These are phyloP conservation scores for Begonia peltatifolia DNA, from an alignment of 306 rosid genomes.

Conservation along the genomic window DNA sequence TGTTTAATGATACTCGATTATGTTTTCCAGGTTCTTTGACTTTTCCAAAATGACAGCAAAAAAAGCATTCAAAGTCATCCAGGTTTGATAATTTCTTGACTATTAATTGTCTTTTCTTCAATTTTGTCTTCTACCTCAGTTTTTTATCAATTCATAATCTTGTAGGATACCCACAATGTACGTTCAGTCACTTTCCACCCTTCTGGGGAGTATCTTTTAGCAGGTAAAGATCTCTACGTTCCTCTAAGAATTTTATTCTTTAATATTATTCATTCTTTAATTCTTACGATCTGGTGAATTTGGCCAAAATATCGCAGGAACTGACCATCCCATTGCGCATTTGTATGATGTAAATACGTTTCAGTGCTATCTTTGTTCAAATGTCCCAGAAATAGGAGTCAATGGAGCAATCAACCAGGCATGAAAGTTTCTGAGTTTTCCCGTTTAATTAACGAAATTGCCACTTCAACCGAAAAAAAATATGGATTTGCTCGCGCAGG, in stretches of 20 bases:
- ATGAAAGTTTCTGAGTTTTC: slow-evolving; percentile 8
- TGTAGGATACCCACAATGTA: slow-evolving; percentile 89
- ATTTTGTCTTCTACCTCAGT: slow-evolving; percentile 1
- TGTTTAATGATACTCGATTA: background rate
- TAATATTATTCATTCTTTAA: background rate
- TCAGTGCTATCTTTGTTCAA: slow-evolving; percentile 69
- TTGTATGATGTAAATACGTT: slow-evolving; percentile 76
- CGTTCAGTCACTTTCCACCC: slow-evolving; percentile 87
- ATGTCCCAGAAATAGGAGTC: slow-evolving; percentile 42
- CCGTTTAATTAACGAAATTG: no score
- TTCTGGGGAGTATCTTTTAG: slow-evolving; percentile 81
- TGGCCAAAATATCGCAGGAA: slow-evolving; percentile 34
- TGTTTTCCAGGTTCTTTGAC: slow-evolving; percentile 61
- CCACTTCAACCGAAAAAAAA: slow-evolving; percentile 66
- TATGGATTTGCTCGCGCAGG: slow-evolving; percentile 33
- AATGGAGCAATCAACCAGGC: slow-evolving; percentile 89
- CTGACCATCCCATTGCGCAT: slow-evolving; percentile 88
- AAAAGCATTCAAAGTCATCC: slow-evolving; percentile 85
- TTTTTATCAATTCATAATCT: slow-evolving; percentile 6
- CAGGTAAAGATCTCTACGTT: slow-evolving; percentile 32
- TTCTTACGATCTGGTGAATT: background rate
- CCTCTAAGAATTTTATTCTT: background rate
- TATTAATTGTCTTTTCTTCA: slow-evolving; percentile 2
- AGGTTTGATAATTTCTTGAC: slow-evolving; percentile 26
- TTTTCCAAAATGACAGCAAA: slow-evolving; percentile 70